A percentile compares a stretch with the other conserved stretches of the same genome.
Evolutionary conservation across 2,329 filamentous ascomycete species (phyloP).

Genomic region (Fusarium buxicola): DNA sequence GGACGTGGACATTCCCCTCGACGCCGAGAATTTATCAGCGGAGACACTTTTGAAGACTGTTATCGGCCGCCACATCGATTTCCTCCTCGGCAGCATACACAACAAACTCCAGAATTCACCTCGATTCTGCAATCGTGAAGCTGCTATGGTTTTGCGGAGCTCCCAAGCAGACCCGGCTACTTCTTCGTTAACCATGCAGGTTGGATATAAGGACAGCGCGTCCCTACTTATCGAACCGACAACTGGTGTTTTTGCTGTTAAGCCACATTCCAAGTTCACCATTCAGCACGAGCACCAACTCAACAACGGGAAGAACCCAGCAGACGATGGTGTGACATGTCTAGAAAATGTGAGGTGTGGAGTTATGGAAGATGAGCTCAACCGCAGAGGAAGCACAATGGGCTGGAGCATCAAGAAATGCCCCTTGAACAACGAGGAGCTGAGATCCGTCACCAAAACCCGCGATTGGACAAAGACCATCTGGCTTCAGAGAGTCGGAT

Average conservation of each 20-base stretch:
- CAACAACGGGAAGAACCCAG: slow-evolving; percentile 68
- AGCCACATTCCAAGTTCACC: slow-evolving; percentile 69
- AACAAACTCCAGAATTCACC: slow-evolving; percentile 68
- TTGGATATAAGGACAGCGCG: slow-evolving; percentile 71
- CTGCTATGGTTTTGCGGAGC: slow-evolving; percentile 67
- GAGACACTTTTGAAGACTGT: slow-evolving; percentile 79
- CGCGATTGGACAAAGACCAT: slow-evolving; percentile 72
- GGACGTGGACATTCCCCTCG: slow-evolving; percentile 73
- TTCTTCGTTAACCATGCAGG: slow-evolving; percentile 75
- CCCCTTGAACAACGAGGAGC: slow-evolving; percentile 63
- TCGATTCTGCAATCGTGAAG: slow-evolving; percentile 70
- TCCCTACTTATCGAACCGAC: slow-evolving; percentile 79
- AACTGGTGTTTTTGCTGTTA: slow-evolving; percentile 79
- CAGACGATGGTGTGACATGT: slow-evolving; percentile 66
- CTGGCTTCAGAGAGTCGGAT: slow-evolving; percentile 78
- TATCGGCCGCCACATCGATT: slow-evolving; percentile 78
- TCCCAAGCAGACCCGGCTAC: slow-evolving; percentile 72
- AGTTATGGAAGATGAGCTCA: slow-evolving; percentile 71
- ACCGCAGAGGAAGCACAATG: slow-evolving; percentile 67
- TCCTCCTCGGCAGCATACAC: slow-evolving; percentile 76
- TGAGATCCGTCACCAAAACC: slow-evolving; percentile 71
- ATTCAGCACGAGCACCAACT: slow-evolving; percentile 72
- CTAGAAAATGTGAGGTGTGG: slow-evolving; percentile 72
- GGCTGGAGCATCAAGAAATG: slow-evolving; percentile 71
- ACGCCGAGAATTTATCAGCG: slow-evolving; percentile 75